phyloP scores from a whole-genome alignment of 768 basidiomycete genomes.

The Pleurotus cornucopiae region DNA sequence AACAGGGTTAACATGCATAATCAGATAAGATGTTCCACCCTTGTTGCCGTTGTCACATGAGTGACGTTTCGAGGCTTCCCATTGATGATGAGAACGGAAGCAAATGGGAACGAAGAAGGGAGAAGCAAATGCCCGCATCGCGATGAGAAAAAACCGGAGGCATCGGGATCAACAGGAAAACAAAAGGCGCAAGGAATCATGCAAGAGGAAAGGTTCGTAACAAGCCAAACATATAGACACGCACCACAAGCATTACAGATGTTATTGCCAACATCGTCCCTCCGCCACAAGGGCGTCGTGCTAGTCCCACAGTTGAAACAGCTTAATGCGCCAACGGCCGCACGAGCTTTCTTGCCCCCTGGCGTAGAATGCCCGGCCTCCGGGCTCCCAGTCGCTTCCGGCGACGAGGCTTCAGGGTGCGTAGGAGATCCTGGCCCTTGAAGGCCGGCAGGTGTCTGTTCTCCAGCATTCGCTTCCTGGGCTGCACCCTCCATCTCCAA shows the following conservation, averaged over 20 bases:
- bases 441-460: neutral
- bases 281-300: slow-evolving; percentile 85
- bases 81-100: slow-evolving; percentile 9
- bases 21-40: slow-evolving; percentile 8
- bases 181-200: slow-evolving; percentile 8
- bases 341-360: slow-evolving; percentile 28
- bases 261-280: slow-evolving; percentile 88
- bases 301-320: slow-evolving; percentile 89
- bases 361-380: slow-evolving; percentile 29
- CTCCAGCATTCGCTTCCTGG: slow-evolving; percentile 1
- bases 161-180: neutral
- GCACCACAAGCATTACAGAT: slow-evolving; percentile 94
- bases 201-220: neutral
- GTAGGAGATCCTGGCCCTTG: neutral
- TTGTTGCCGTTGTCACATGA: slow-evolving; percentile 6
- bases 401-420: slow-evolving; percentile 19
- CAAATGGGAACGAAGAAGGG: neutral
- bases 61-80: neutral
- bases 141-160: neutral
- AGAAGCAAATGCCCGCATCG: slow-evolving; percentile 2
- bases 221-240: slow-evolving; percentile 26
- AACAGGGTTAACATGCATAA: neutral
- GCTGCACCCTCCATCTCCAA: slow-evolving; percentile 27
- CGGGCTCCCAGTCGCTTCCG: slow-evolving; percentile 25
- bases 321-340: slow-evolving; percentile 66